phyloP scores from a whole-genome alignment of 148 eudicot species.

The Cornus suecica region DNA sequence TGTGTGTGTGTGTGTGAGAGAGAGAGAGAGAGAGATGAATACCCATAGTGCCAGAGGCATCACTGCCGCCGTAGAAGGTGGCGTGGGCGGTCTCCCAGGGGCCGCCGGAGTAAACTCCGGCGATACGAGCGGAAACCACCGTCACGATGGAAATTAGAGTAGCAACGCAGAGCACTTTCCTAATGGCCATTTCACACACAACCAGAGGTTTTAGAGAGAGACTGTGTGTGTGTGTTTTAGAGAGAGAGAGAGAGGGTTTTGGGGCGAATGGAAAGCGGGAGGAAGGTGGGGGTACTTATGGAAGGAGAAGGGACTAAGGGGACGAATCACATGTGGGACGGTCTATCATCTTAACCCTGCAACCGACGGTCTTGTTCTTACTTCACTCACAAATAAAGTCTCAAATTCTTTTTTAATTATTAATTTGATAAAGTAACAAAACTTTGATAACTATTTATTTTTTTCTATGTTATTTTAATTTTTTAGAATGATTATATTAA shows the following conservation, averaged over 20 bases:
- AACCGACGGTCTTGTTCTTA: constrained; percentile 2
- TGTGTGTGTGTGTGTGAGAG: not conserved
- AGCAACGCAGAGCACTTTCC: constrained; percentile 18
- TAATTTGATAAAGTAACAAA: not conserved
- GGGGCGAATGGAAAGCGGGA: constrained; percentile 23
- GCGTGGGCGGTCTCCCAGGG: constrained; percentile 78
- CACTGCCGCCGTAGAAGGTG: constrained; percentile 80
- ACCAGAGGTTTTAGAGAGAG: not conserved
- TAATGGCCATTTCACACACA: constrained; percentile 13
- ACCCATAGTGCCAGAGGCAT: constrained; percentile 97
- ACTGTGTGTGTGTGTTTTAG: not conserved
- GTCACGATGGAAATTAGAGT: constrained; percentile 21
- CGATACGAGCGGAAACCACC: constrained; percentile 39
- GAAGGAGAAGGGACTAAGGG: constrained; percentile 4
- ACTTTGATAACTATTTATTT: not conserved
- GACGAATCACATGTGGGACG: constrained; percentile 13
- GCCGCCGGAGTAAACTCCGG: constrained; percentile 62
- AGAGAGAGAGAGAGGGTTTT: constrained; percentile 7
- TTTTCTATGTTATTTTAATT: too few species aligned
- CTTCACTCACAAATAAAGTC: too few species aligned
- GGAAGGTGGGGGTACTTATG: constrained; percentile 25
- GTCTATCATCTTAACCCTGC: constrained; percentile 8
- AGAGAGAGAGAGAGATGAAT: not conserved
- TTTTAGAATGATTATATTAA: too few species aligned
- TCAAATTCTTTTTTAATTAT: not conserved